Evolutionary conservation across 768 basidiomycete genomes (phyloP), one percentile per base, ranked within the genome.

Genomic region (Gelatoporia subvermispora): DNA sequence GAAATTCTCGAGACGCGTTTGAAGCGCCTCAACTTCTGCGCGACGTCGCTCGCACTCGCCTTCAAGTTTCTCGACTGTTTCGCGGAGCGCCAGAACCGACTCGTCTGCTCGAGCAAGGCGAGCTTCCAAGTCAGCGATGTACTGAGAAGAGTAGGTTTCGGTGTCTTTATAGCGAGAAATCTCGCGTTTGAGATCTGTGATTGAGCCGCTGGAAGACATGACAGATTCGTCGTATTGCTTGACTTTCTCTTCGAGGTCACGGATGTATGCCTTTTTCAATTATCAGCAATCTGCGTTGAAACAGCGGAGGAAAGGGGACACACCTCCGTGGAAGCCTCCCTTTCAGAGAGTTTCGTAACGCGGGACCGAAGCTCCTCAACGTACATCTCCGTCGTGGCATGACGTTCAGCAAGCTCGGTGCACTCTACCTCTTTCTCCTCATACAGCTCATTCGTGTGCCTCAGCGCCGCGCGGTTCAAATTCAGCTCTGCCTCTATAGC

Each of bases 401-500:
- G 88, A 35, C 87, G 73, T 52, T 85, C 82, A 18, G 75, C 71
- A 45, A 93, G 72, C 20, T 72, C 74, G 20, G 73, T 68, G 35
- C 93, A 61, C 57, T 93, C 86, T 2, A 84, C 84, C 62, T 93
- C 92, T 65, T 92, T 93, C 68, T 96, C 93, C 54, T 90, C 86
- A 39, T 91, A 84, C 68, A 96, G 75, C 58, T 94, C 91, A 64
- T 96, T 95, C 45, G 95, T 92, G 59, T 93, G 85, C 43, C 88
- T 72, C 63, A 96, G 70, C 17, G 93, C 91, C 1, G 89, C 91
- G 43, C 87, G 77, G 57, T 93, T 93, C 47, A 94, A 73, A 55
- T 79, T 88, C 45, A 96, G 74, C 67, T 95, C 93, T 0, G 88
- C 89, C 66, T 99, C 96, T 77, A 99, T 87, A 2, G 92, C 86